Conservation (phyloP, 2,329 filamentous ascomycete species). For the Arthrobotrys entomopaga region DNA sequence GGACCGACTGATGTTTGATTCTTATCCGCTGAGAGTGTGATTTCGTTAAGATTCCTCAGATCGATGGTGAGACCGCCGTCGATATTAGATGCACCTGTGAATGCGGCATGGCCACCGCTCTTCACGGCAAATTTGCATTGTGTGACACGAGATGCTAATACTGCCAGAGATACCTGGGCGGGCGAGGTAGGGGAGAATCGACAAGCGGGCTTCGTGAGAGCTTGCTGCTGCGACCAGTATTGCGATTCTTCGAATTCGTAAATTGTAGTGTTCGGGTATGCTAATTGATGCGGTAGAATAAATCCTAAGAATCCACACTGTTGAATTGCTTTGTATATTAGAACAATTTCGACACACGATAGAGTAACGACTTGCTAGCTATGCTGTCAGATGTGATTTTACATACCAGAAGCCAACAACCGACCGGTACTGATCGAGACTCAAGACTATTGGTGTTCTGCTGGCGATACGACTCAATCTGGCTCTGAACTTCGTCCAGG, state of each 20-base stretch:
- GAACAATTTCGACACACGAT: not conserved
- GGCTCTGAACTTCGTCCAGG: not conserved
- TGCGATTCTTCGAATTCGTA: conserved; percentile 7
- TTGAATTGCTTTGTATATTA: not conserved
- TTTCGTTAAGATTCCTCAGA: conserved; percentile 63
- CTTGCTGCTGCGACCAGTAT: conserved; percentile 15
- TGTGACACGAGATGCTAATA: conserved; percentile 55
- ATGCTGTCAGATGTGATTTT: not conserved
- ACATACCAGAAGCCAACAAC: conserved; percentile 7
- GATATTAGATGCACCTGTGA: conserved; percentile 67
- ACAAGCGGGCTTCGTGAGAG: conserved; percentile 4
- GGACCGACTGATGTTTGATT: conserved; percentile 64
- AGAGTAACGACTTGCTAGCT: too few relatives aligned
- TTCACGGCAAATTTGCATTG: conserved; percentile 66
- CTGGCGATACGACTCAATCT: conserved; percentile 1
- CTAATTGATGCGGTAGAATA: not conserved
- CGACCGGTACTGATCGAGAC: not conserved
- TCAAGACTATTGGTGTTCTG: not conserved
- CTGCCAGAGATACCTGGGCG: conserved; percentile 65
- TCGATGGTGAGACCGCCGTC: conserved; percentile 66
- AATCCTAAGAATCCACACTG: conserved; percentile 1
- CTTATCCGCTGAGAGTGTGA: conserved; percentile 61
- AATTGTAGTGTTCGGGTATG: conserved; percentile 5
- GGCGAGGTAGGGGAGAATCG: conserved; percentile 33
- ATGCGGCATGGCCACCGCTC: conserved; percentile 67